Percentiles rank a stretch among this genome's conserved stretches.
Evolutionary conservation across 164 flowering plant species (phyloP).

Genomic region (Vitis vinifera): ASM3070453v1 NC_081821.1:1848501-1849000

Average conservation of each 20-base stretch:
- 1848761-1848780: not conserved
- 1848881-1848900: not conserved
- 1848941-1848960: constrained; percentile 14
- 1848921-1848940: not conserved
- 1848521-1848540: no score
- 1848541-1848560: no score
- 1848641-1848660: not conserved
- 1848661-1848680: no score
- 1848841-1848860: constrained; percentile 29
- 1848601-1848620: not conserved
- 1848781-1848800: constrained; percentile 28
- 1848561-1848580: no score
- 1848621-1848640: not conserved
- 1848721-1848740: not conserved
- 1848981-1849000: constrained; percentile 28
- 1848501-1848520: no score
- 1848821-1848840: constrained; percentile 28
- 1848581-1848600: no score
- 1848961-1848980: constrained; percentile 31
- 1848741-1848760: not conserved
- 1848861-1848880: constrained; percentile 14
- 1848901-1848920: not conserved
- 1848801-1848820: constrained; percentile 25
- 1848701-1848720: not conserved
- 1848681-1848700: not conserved